Percentiles rank a stretch among this genome's conserved stretches.
phyloP scores from a whole-genome alignment of 345 rosid species.

The Erucastrum elatum region DNA sequence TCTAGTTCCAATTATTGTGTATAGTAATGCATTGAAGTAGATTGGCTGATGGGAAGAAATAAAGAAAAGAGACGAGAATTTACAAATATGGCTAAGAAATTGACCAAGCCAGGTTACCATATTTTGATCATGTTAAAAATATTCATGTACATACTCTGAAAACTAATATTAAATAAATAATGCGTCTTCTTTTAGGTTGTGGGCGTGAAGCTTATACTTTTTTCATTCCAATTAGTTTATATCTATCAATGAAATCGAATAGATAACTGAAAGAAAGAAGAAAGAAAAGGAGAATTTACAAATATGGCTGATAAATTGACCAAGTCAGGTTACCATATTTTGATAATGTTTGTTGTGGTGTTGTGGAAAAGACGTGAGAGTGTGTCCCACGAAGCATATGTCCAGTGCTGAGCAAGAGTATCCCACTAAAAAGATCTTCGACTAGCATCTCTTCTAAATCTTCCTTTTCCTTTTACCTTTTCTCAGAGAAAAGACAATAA shows the following conservation, averaged over 20 bases:
- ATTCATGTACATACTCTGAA: neutral
- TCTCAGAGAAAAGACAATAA: constrained; percentile 24
- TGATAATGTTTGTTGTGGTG: constrained; percentile 19
- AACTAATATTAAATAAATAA: neutral
- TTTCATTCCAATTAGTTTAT: neutral
- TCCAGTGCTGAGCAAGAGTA: constrained; percentile 55
- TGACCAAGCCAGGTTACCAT: constrained; percentile 35
- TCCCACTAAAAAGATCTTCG: constrained; percentile 51
- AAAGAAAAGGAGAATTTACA: constrained; percentile 19
- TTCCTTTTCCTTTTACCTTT: constrained; percentile 18
- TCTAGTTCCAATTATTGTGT: neutral
- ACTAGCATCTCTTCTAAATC: constrained; percentile 34
- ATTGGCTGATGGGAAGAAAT: too few relatives aligned
- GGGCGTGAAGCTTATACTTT: neutral
- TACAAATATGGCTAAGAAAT: constrained; percentile 35
- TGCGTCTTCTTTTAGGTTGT: neutral
- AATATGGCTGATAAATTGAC: constrained; percentile 39
- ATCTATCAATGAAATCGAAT: neutral
- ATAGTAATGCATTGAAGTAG: neutral
- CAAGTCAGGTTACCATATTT: constrained; percentile 30
- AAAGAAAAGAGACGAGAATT: constrained; percentile 1
- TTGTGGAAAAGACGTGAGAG: constrained; percentile 40
- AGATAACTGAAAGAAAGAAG: neutral
- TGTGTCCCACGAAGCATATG: constrained; percentile 54
- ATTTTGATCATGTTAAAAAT: constrained; percentile 8